Evolutionary conservation across 257 asterid genomes (phyloP).

Genomic region (Solanum chaucha): DNA sequence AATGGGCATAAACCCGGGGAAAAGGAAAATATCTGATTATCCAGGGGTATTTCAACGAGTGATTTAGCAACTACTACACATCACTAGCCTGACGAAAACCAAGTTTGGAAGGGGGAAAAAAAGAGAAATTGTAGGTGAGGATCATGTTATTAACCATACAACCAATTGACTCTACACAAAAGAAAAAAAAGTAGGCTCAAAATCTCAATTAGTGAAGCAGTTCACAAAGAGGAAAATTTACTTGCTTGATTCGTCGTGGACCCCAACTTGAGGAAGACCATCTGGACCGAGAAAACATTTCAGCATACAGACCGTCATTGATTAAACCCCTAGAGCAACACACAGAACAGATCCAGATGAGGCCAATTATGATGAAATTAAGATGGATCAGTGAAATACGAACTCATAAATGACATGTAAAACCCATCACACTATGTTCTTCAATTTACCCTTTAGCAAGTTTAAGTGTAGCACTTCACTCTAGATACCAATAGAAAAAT

Average conservation of each 20-base stretch:
- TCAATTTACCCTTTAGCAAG: background rate
- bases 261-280: slow-evolving; percentile 98
- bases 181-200: background rate
- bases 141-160: background rate
- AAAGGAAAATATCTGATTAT: background rate
- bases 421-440: background rate
- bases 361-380: background rate
- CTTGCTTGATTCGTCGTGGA: slow-evolving; percentile 75
- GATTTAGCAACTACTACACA: background rate
- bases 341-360: background rate
- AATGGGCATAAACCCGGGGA: background rate
- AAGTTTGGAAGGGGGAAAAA: background rate
- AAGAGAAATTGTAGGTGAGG: background rate
- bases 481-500: background rate
- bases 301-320: slow-evolving; percentile 79
- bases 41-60: background rate
- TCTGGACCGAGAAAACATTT: slow-evolving; percentile 70
- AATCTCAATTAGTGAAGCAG: background rate
- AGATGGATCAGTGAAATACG: background rate
- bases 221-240: slow-evolving; percentile 16
- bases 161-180: background rate
- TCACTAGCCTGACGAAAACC: background rate
- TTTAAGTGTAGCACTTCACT: background rate
- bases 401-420: background rate
- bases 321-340: slow-evolving; percentile 55